phyloP scores from a whole-genome alignment of 75 land plant species.

The Cupressus sempervirens region DNA sequence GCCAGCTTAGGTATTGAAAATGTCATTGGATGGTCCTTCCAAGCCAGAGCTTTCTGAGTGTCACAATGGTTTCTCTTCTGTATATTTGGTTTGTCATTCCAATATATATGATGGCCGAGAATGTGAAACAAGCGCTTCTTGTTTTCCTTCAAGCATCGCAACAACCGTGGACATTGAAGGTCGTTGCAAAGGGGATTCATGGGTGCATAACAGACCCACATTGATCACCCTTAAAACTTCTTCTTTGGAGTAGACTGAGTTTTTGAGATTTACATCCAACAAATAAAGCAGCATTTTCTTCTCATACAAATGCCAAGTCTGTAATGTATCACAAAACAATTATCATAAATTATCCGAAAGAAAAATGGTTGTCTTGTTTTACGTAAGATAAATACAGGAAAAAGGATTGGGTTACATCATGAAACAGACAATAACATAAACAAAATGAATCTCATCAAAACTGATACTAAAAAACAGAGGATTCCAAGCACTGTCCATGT shows the following conservation, averaged over 20 bases:
- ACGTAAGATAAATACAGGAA: too few species aligned
- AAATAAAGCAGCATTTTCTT: too few species aligned
- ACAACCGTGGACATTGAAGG: slow-evolving; percentile 24
- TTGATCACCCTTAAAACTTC: too few species aligned
- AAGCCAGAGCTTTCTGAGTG: not conserved
- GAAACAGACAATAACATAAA: too few species aligned
- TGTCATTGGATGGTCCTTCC: not conserved
- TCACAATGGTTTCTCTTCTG: not conserved
- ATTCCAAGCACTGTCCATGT: too few species aligned
- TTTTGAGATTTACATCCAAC: too few species aligned
- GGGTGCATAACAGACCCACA: slow-evolving; percentile 14
- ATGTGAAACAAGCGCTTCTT: not conserved
- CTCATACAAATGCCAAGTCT: not conserved
- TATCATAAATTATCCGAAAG: too few species aligned
- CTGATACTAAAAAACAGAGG: too few species aligned
- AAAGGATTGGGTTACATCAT: too few species aligned
- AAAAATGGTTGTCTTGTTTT: too few species aligned
- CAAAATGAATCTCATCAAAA: too few species aligned
- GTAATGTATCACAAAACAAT: not conserved
- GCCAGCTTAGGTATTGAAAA: not conserved
- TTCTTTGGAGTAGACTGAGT: too few species aligned
- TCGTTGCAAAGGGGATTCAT: slow-evolving; percentile 10
- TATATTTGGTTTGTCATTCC: not conserved
- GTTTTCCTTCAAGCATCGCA: slow-evolving; percentile 10
- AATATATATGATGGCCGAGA: not conserved